A percentile compares a stretch with the other conserved stretches of the same genome.
Evolutionary conservation across 2,329 filamentous ascomycete genomes (phyloP).

Genomic region (Bipolaris cookei): DNA sequence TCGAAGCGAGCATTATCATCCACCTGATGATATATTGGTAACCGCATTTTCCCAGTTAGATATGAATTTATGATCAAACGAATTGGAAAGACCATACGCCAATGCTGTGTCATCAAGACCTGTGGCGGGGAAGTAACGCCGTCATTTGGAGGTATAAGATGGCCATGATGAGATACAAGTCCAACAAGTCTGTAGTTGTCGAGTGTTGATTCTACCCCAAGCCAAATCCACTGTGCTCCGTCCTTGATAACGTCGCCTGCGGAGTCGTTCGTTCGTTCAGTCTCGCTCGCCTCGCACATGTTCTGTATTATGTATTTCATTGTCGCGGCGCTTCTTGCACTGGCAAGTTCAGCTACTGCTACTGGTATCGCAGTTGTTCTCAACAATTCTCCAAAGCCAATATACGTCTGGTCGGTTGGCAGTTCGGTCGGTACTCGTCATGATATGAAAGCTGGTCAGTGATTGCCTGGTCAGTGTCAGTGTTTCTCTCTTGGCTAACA

Average conservation of each 20-base stretch:
- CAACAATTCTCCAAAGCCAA: slow-evolving; percentile 27
- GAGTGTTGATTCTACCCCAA: not conserved
- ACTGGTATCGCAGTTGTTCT: slow-evolving; percentile 33
- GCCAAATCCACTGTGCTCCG: not conserved
- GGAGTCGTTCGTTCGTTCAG: not conserved
- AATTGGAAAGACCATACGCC: not conserved
- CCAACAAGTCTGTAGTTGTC: not conserved
- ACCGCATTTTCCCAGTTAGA: not conserved
- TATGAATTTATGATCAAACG: not conserved
- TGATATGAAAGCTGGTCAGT: slow-evolving; percentile 23
- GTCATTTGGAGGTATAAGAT: not conserved
- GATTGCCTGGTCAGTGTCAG: not conserved
- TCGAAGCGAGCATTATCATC: not conserved
- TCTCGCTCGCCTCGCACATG: not conserved
- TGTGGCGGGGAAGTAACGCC: not conserved
- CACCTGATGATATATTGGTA: slow-evolving; percentile 4
- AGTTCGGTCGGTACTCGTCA: slow-evolving; percentile 22
- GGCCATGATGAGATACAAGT: not conserved
- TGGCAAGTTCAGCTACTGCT: slow-evolving; percentile 29
- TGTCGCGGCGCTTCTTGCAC: slow-evolving; percentile 17
- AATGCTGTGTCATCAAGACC: not conserved
- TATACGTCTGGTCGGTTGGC: slow-evolving; percentile 38
- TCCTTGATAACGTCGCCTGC: no score
- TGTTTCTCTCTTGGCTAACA: not conserved
- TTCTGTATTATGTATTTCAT: slow-evolving; percentile 24